Base-by-base conservation (phyloP, 176 grass and related monocot genomes). In the Thinopyrum elongatum region DNA sequence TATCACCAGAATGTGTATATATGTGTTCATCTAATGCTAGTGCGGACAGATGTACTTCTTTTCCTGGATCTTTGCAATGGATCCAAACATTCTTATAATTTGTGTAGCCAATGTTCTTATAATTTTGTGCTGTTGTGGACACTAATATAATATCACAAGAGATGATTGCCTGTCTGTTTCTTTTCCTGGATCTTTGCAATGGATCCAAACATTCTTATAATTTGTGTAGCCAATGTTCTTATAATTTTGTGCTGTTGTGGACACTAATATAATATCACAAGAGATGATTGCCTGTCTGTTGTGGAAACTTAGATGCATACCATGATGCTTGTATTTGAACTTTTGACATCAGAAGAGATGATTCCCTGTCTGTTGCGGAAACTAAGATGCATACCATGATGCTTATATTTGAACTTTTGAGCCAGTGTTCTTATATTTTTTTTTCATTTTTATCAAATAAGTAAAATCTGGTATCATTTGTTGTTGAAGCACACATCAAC, bases 301-400 rank as follows among this genome's bases (percentile, higher is more conserved):
- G 31, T 72, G 39, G 65, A 88, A 8, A 65, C 44, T 71, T 73
- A 34, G 34, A 51, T 78, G n/a, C 51, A 61, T 47, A 63, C 8
- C 28, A 78, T 83, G 9, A 36, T 83, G 53, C 53, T 78, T 69
- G 7, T n/a, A 16, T 73, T 87, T 88, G 23, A 33, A 41, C 10
- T 41, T 41, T 41, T 41, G 39, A 41, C 38, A 73, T 73, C 4
- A 35, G 30, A 72, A 5, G 38, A 84, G 25, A 74, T 65, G 25
- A 84, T 80, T 73, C 9, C 25, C 34, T 72, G 38, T 34, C 19
- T 85, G 58, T 75, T 15, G 31, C 65, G 39, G 65, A 89, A 13
- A 65, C 44, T 71, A 79, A 34, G 34, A 51, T 78, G 29, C 51
- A 62, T 47, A 64, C 8, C 28, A 79, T 83, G 14, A 36, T 83